Conservation (phyloP, 1,139 yeast genomes). For the Suhomyces kunorum region DNA sequence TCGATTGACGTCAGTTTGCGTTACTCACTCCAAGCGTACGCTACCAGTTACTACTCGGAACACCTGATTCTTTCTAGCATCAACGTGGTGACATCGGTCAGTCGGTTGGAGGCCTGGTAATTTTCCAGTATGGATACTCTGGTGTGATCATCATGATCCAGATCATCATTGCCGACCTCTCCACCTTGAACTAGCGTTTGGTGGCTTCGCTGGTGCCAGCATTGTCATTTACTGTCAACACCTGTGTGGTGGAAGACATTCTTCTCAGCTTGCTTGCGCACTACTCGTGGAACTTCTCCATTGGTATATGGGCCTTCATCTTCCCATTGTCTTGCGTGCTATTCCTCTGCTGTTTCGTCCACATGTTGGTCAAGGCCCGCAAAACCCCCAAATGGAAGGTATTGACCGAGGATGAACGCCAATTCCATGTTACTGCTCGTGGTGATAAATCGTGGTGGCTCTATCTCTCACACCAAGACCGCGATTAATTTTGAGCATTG, state of each 20-base stretch:
- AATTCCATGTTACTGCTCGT: neutral
- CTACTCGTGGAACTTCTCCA: slow-evolving; percentile 66
- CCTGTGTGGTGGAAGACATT: slow-evolving; percentile 72
- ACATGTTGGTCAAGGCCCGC: slow-evolving; percentile 56
- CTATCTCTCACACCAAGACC: neutral
- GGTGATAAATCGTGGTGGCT: neutral
- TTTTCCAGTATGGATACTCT: slow-evolving; percentile 70
- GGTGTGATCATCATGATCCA: slow-evolving; percentile 60
- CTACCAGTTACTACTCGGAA: slow-evolving; percentile 54
- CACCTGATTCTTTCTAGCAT: slow-evolving; percentile 69
- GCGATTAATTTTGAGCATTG: slow-evolving; percentile 47
- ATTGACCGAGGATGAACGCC: slow-evolving; percentile 24
- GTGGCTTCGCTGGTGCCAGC: slow-evolving; percentile 63
- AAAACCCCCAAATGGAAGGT: slow-evolving; percentile 46
- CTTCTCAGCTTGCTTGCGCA: slow-evolving; percentile 17
- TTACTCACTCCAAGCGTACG: slow-evolving; percentile 49
- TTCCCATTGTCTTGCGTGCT: slow-evolving; percentile 67
- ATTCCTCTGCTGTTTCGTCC: slow-evolving; percentile 50
- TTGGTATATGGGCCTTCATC: slow-evolving; percentile 80
- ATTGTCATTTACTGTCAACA: slow-evolving; percentile 69
- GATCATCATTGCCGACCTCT: slow-evolving; percentile 63
- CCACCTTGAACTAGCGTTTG: slow-evolving; percentile 70
- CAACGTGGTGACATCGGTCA: slow-evolving; percentile 61
- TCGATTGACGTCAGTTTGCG: slow-evolving; percentile 64
- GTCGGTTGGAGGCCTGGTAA: slow-evolving; percentile 72